Base-by-base conservation (phyloP, 106 monocot genomes). In the Phalaenopsis equestris region DNA sequence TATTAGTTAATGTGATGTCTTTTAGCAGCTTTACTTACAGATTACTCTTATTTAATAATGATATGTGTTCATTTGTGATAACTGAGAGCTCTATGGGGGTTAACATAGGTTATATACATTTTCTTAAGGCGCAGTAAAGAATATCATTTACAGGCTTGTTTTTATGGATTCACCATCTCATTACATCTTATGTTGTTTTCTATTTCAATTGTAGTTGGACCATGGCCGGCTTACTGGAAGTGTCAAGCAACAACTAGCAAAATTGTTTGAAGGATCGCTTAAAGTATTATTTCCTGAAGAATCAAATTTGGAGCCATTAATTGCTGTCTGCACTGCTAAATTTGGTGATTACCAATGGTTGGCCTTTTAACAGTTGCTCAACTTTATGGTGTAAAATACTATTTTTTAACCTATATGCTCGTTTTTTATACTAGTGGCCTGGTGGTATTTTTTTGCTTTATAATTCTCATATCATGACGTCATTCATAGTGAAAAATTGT, bases 301-400 rank as follows among this genome's bases (percentile, higher is more conserved):
- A 42, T 49, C 36, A 30, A 80, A 84, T 74, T 67, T 88, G 42
- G 91, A 91, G 79, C 94, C 94, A 11, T 45, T 86, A 56, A 83
- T 98, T 78, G 90, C 88, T 17, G 83, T 80, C 56, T 92, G 86
- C 24, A 86, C 84, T 10, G 85, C 79, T 68, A 93, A 87, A 73
- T 91, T 90, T 84, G 94, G 86, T 55, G 94, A 99, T 80, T 99
- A 99, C 76, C 98, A 99, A 76, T 99, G 98, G 98, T 99, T 84
- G 58, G 76, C 17, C 55, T 78, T 80, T 80, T 72, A 55, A 15
- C 4, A 5, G 36, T 74, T 37, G 2, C 41, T 65, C 38, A 41
- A 5, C 7, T 42, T 9, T 75, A 8, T 46, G 36, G 36, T 36
- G n/a, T 56, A 76, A 41, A 24, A 14, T 65, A 56, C 39, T 19